Conservation (phyloP, 495 filamentous ascomycete species). For the Neurospora tetrasperma region DNA sequence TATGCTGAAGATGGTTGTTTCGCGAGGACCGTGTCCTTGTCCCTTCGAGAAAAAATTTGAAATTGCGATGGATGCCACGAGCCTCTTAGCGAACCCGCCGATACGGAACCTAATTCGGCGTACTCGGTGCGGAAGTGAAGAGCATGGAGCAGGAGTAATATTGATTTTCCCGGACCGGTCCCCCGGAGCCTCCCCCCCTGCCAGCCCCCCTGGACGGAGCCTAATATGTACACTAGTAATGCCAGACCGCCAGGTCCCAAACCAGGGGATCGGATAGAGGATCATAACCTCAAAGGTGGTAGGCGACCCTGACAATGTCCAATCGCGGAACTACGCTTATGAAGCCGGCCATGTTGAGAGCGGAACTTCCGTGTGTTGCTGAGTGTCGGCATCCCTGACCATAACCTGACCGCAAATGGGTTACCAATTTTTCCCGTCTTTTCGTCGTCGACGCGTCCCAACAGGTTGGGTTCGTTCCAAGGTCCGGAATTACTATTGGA, state of each 20-base stretch:
- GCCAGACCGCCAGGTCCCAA: not conserved
- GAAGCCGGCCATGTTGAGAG: not conserved
- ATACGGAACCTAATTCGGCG: not conserved
- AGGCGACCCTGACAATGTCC: not conserved
- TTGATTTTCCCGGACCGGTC: not conserved
- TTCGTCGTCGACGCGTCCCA: not conserved
- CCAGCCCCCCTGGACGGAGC: not conserved
- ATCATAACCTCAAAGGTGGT: not conserved
- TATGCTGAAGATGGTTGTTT: not conserved
- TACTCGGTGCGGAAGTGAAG: not conserved
- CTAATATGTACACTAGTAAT: not conserved
- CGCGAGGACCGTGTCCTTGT: not conserved
- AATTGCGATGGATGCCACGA: not conserved
- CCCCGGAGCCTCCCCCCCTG: not conserved
- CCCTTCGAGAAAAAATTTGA: not conserved
- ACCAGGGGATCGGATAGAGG: not conserved
- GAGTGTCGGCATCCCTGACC: not conserved
- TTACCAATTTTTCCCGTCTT: not conserved
- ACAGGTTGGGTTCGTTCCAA: not conserved
- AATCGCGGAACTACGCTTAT: constrained; percentile 1
- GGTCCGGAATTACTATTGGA: not conserved
- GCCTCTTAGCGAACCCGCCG: not conserved
- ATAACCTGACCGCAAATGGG: not conserved
- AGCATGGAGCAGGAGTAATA: not conserved
- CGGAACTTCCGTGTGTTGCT: not conserved